phyloP scores from a whole-genome alignment of 2,329 filamentous ascomycete species.

The Penicillium occitanis region DNA sequence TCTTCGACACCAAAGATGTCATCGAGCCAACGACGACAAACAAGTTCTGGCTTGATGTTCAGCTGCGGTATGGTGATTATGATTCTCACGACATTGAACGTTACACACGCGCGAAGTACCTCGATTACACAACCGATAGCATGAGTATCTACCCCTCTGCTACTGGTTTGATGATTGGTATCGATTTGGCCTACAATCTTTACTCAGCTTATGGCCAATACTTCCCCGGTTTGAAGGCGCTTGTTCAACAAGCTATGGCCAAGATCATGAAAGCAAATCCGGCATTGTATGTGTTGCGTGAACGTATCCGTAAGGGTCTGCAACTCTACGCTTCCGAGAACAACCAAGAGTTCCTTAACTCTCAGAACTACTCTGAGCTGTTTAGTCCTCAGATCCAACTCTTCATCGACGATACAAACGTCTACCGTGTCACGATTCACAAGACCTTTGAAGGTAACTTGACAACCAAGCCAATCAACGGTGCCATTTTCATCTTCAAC shows the following conservation, averaged over 20 bases:
- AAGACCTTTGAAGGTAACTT: slow-evolving; percentile 99
- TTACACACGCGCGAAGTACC: slow-evolving; percentile 95
- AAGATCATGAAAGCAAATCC: slow-evolving; percentile 99
- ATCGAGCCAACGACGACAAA: slow-evolving; percentile 94
- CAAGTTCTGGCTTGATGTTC: slow-evolving; percentile 99
- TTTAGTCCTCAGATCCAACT: slow-evolving; percentile 99
- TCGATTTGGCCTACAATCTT: slow-evolving; percentile 95
- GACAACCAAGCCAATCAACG: slow-evolving; percentile 99
- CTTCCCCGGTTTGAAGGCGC: slow-evolving; percentile 93
- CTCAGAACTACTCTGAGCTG: slow-evolving; percentile 97
- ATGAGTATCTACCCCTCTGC: slow-evolving; percentile 98
- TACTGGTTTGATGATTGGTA: slow-evolving; percentile 95
- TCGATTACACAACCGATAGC: slow-evolving; percentile 98
- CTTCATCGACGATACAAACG: slow-evolving; percentile 98
- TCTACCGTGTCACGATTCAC: slow-evolving; percentile 98
- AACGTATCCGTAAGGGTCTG: slow-evolving; percentile 97
- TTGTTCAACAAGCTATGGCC: slow-evolving; percentile 97
- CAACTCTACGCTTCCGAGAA: slow-evolving; percentile 98
- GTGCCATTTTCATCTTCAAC: slow-evolving; percentile 99
- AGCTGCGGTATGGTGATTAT: slow-evolving; percentile 95
- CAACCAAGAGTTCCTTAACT: slow-evolving; percentile 99
- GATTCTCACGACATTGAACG: slow-evolving; percentile 98
- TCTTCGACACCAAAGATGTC: slow-evolving; percentile 94
- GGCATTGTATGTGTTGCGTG: slow-evolving; percentile 89
- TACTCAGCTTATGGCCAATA: slow-evolving; percentile 99